These are phyloP conservation scores for Tylopilus balloui DNA, from an alignment of 768 basidiomycete genomes.

Conservation along the genomic window DNA sequence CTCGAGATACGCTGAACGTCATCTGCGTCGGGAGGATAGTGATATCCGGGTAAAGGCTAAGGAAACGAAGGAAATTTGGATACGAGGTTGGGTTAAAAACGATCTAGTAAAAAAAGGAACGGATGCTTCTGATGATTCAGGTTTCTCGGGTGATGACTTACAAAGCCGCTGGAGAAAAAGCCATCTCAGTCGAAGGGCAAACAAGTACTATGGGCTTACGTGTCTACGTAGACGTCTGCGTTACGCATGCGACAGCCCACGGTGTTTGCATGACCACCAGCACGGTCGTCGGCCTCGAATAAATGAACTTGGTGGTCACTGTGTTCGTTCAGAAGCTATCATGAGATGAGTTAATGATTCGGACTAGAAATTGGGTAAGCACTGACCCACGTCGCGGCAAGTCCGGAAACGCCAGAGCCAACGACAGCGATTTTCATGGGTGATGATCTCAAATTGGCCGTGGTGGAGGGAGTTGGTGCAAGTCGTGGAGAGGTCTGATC, in stretches of 20 bases:
- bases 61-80: slow-evolving; percentile 74
- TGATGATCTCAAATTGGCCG: not conserved
- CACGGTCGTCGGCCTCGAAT: slow-evolving; percentile 61
- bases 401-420: slow-evolving; percentile 75
- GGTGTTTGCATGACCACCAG: slow-evolving; percentile 78
- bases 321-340: slow-evolving; percentile 64
- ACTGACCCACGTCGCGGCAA: slow-evolving; percentile 69
- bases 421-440: slow-evolving; percentile 58
- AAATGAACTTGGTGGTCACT: slow-evolving; percentile 73
- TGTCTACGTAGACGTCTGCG: slow-evolving; percentile 56
- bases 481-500: not conserved
- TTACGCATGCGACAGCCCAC: slow-evolving; percentile 46
- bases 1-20: slow-evolving; percentile 76
- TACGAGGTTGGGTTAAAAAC: slow-evolving; percentile 75
- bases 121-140: not conserved
- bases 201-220: slow-evolving; percentile 41
- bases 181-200: not conserved
- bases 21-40: slow-evolving; percentile 59
- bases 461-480: not conserved
- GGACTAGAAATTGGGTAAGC: not conserved
- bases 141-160: slow-evolving; percentile 24
- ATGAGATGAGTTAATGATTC: not conserved
- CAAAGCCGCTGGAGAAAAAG: slow-evolving; percentile 48
- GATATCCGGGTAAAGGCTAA: slow-evolving; percentile 45
- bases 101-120: slow-evolving; percentile 40